Base-by-base conservation (phyloP, 129 eudicot species). In the Flaveria trinervia region DNA sequence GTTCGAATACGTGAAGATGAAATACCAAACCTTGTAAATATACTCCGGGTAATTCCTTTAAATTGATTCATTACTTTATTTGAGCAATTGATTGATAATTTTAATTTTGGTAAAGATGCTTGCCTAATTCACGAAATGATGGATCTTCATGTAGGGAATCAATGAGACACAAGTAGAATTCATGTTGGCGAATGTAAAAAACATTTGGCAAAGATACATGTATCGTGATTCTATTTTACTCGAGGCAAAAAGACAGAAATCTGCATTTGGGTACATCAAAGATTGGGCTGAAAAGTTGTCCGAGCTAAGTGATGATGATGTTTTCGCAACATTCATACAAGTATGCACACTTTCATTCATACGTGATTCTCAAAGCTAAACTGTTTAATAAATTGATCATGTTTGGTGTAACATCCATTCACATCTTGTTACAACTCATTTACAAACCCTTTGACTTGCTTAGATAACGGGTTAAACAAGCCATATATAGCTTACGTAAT, bases 1-100 rank as follows among this genome's bases (percentile, higher is more conserved):
- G 97, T 94, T 80, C 85, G 98, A 82, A 82, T 94, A 41, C 73
- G 75, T 20, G 98, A 94, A 84, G 96, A 91, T 76, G 98, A 94
- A 72, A 91, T 94, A 36, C 96, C 98, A 3, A 89, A 89, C 71
- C 79, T 94, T 81, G 68, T 89, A 60, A 89, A 91, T n/a, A 85
- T 91, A 85, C 93, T 94, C 54, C 82, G 97, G 92, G 98, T 94
- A 89, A 72, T 46, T 68, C 11, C 44, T 71, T 61, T 44, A 30
- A 17, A 2, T 70, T n/a, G 52, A 76, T 52, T 72, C 22, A 12
- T 36, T 18, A 8, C 33, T 30, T 75, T 71, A 3, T 26, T 14
- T 3, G 5, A 14, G 7, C 50, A 13, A 11, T 72, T 72, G 22
- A 55, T 39, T 72, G 39, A 59, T 36, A 33, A 33, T 52, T 50